Evolutionary conservation across 2,329 filamentous ascomycete genomes (phyloP).

Genomic region (Nothomitra cinnamomea): DNA sequence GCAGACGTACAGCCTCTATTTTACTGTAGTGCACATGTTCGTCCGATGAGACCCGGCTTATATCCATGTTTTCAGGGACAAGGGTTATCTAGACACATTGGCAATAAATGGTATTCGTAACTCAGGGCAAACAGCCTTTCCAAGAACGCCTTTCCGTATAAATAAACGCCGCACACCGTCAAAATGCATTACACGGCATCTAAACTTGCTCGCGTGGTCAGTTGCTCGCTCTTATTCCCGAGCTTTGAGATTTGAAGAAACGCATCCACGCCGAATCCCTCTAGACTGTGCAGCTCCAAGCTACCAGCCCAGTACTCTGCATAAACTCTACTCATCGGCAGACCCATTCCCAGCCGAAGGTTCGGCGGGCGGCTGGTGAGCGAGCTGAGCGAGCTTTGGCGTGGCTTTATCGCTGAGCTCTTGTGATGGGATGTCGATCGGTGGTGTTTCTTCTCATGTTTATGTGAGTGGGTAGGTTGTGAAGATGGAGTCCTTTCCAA

Average conservation of each 20-base stretch:
- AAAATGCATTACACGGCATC: slow-evolving; percentile 25
- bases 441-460: slow-evolving; percentile 19
- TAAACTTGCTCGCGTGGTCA: slow-evolving; percentile 42
- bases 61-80: no score
- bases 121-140: neutral
- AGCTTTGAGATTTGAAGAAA: slow-evolving; percentile 93
- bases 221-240: slow-evolving; percentile 94
- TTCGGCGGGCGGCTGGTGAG: slow-evolving; percentile 73
- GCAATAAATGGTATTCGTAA: no score
- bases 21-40: no score
- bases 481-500: slow-evolving; percentile 16
- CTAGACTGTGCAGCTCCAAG: slow-evolving; percentile 76
- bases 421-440: slow-evolving; percentile 17
- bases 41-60: no score
- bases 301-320: slow-evolving; percentile 96
- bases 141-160: neutral
- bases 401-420: neutral
- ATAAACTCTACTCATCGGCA: slow-evolving; percentile 87
- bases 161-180: neutral
- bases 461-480: slow-evolving; percentile 23
- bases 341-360: slow-evolving; percentile 74
- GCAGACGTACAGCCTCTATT: no score
- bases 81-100: no score
- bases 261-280: slow-evolving; percentile 89
- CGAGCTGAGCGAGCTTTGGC: slow-evolving; percentile 50